phyloP scores from a whole-genome alignment of 2,329 filamentous ascomycete species.

The Cryphonectria parasitica region DNA sequence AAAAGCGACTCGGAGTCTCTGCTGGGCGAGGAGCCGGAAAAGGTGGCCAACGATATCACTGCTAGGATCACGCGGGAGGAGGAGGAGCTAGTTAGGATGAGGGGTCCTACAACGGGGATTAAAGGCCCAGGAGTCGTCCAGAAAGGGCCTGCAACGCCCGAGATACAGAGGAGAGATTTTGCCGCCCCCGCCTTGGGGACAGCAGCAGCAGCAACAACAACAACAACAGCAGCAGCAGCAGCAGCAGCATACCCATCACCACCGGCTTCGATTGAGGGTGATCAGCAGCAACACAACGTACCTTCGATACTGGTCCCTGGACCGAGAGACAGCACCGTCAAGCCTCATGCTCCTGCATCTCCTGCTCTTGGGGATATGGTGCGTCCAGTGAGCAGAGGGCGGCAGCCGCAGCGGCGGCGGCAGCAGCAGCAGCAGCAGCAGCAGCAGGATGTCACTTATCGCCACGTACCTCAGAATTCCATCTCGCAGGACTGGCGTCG shows the following conservation, averaged over 20 bases:
- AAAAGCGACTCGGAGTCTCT: slow-evolving; percentile 34
- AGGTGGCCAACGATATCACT: slow-evolving; percentile 35
- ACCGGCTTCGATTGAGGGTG: slow-evolving; percentile 40
- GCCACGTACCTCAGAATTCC: not conserved
- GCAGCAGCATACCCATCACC: slow-evolving; percentile 38
- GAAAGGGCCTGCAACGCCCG: not conserved
- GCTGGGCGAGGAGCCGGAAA: slow-evolving; percentile 38
- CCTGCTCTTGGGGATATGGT: not conserved
- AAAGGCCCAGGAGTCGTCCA: not conserved
- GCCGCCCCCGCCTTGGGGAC: not conserved
- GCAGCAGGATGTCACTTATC: not conserved
- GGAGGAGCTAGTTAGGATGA: slow-evolving; percentile 31
- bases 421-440: not conserved
- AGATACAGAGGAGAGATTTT: slow-evolving; percentile 20
- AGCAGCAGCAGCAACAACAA: slow-evolving; percentile 22
- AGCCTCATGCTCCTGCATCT: not conserved
- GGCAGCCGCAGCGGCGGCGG: no score
- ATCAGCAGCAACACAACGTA: slow-evolving; percentile 1
- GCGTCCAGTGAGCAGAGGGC: slow-evolving; percentile 22
- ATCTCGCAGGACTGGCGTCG: slow-evolving; percentile 4
- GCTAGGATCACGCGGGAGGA: slow-evolving; percentile 33
- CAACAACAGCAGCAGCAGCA: slow-evolving; percentile 19
- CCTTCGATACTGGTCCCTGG: slow-evolving; percentile 12
- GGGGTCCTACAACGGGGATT: slow-evolving; percentile 20
- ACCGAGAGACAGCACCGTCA: not conserved